Conservation (phyloP, 2,329 filamentous ascomycete species). For the Pseudogymnoascus sp. region DNA sequence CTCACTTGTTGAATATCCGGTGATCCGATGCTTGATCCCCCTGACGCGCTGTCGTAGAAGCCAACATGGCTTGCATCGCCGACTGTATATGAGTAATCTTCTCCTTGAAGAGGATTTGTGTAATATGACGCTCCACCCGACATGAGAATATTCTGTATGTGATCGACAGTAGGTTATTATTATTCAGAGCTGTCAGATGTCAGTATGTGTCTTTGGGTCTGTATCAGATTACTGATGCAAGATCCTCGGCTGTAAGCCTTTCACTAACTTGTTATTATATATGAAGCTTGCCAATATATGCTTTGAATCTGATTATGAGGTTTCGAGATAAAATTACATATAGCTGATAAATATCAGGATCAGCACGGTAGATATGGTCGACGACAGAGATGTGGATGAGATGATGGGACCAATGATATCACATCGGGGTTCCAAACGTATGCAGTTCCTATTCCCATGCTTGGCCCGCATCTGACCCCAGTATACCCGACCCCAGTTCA, state of each 20-base stretch:
- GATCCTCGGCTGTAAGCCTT: not conserved
- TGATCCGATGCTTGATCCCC: not conserved
- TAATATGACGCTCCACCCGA: not conserved
- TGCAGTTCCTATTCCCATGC: not conserved
- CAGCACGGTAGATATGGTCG: not conserved
- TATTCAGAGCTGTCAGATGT: not conserved
- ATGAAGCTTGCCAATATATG: not conserved
- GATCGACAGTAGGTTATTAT: slow-evolving; percentile 1
- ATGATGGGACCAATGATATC: not conserved
- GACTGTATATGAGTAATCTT: not conserved
- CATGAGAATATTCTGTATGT: not conserved
- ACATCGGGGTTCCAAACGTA: not conserved
- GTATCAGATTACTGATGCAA: not conserved
- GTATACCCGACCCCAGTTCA: not conserved
- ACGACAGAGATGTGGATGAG: not conserved
- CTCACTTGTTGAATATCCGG: not conserved
- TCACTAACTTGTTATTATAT: not conserved
- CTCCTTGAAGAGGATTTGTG: not conserved
- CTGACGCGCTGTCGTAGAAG: not conserved
- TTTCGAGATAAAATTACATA: not conserved
- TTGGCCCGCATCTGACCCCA: not conserved
- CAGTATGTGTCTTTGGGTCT: not conserved
- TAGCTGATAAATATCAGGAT: not conserved
- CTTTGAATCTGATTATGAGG: not conserved
- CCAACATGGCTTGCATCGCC: not conserved